Evolutionary conservation across 2,329 filamentous ascomycete species (phyloP), one percentile per base, ranked within the genome.

Genomic region (Trichoderma sp.): DNA sequence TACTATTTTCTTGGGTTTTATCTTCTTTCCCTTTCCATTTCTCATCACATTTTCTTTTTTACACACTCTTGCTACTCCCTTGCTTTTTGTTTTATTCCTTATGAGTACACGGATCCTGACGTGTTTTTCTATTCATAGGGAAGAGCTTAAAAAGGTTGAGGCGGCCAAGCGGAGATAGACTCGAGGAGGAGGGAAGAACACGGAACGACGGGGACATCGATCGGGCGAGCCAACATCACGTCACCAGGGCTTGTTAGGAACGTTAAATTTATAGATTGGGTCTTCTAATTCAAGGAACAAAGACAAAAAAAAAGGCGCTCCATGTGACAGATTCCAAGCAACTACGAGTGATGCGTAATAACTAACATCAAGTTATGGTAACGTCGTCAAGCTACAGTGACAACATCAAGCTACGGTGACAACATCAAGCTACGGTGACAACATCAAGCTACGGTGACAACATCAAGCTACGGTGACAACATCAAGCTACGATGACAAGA

Each of bases 71-170:
- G 51, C 37, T 49, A 24, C n/a, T 66, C 49, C 26, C 7, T 30
- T 66, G 26, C 18, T 37, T 49, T 34, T 59, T 49, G 32, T 64
- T 55, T 43, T 24, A 49, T 46, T 66, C 54, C 63, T 58, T 49
- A 66, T 58, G 63, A 43, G 52, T 39, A 59, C 51, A 69, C 59
- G 43, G 55, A 51, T 68, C 34, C 72, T 74, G 65, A 73, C 66
- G 58, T 64, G 54, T 46, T 16, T 49, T 51, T 67, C 49, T 59
- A 52, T 54, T 54, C 34, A 70, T 72, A 94, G 91, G 83, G 92
- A 97, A 81, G 95, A 98, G 81, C 83, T 97, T 73, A 96, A 96
- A 86, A 97, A 97, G 83, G 92, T 97, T 76, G 93, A 96, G 79
- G 87, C 89, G 51, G 85, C 88, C 71, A 92, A 92, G 83, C 87